Percentiles rank a stretch among this genome's conserved stretches.
Evolutionary conservation across 1,284 basidiomycete species (phyloP).

Genomic region (Cryptococcus hybrid): DNA sequence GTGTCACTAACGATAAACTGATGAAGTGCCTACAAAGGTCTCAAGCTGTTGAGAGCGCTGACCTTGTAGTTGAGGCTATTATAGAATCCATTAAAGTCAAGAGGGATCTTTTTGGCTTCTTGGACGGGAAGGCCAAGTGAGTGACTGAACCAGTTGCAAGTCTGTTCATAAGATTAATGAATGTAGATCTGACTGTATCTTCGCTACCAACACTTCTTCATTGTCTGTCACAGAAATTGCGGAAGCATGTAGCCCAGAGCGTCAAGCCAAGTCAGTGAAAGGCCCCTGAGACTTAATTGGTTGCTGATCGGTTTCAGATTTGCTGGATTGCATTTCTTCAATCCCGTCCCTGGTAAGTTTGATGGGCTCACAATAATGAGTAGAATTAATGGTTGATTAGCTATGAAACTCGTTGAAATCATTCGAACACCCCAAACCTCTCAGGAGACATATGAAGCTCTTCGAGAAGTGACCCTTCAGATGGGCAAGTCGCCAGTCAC

Average conservation of each 20-base stretch:
- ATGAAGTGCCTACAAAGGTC: constrained; percentile 24
- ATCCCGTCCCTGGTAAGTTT: constrained; percentile 45
- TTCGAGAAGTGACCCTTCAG: constrained; percentile 53
- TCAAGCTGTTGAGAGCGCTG: constrained; percentile 53
- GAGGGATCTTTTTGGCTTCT: constrained; percentile 56
- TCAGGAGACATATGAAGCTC: constrained; percentile 52
- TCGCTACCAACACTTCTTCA: constrained; percentile 59
- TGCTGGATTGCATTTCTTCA: constrained; percentile 59
- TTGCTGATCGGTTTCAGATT: constrained; percentile 35
- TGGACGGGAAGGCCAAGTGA: constrained; percentile 55
- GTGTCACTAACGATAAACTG: background rate
- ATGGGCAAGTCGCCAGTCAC: constrained; percentile 58
- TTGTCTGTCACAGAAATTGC: constrained; percentile 57
- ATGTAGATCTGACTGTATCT: constrained; percentile 49
- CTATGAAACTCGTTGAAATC: constrained; percentile 61
- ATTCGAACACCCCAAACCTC: constrained; percentile 55
- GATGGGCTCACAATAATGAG: background rate
- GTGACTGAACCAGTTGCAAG: constrained; percentile 1
- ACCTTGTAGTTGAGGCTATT: constrained; percentile 60
- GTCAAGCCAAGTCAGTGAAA: constrained; percentile 45
- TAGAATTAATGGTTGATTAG: constrained; percentile 16
- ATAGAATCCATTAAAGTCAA: constrained; percentile 59
- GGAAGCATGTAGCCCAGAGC: constrained; percentile 39
- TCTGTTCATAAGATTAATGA: too few relatives aligned
- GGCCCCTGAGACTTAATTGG: background rate